A percentile compares a stretch with the other conserved stretches of the same genome.
Conservation (phyloP, 1,139 yeast genomes). For the Debaryomyces coudertii region DNA sequence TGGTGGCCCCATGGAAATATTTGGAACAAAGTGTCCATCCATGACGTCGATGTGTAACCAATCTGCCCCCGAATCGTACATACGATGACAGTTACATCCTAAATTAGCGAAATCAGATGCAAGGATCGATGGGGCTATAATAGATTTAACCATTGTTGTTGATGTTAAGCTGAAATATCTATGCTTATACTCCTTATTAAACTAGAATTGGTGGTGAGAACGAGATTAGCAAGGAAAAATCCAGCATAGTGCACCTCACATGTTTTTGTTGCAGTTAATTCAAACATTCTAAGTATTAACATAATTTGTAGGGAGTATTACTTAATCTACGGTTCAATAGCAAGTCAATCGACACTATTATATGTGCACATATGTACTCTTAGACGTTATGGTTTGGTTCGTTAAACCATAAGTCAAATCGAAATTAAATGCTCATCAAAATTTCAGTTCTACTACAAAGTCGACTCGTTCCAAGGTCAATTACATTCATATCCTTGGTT, state of each 20-base stretch:
- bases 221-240: conserved; percentile 1
- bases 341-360: background rate
- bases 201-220: background rate
- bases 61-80: conserved; percentile 77
- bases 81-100: conserved; percentile 83
- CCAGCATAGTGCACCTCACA: conserved; percentile 4
- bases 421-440: background rate
- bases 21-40: conserved; percentile 99
- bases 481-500: background rate
- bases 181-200: background rate
- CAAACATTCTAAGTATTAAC: background rate
- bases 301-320: background rate
- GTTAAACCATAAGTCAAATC: background rate
- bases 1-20: conserved; percentile 92
- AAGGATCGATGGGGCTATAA: conserved; percentile 93
- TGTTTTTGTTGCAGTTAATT: background rate
- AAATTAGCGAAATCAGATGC: conserved; percentile 93
- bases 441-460: background rate
- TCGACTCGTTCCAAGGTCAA: background rate
- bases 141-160: conserved; percentile 65
- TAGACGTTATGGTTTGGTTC: background rate
- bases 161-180: background rate
- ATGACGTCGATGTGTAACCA: conserved; percentile 98
- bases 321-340: background rate
- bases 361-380: background rate